Base-by-base conservation (phyloP, 2,329 filamentous ascomycete species). In the Ascochyta koolunga region DNA sequence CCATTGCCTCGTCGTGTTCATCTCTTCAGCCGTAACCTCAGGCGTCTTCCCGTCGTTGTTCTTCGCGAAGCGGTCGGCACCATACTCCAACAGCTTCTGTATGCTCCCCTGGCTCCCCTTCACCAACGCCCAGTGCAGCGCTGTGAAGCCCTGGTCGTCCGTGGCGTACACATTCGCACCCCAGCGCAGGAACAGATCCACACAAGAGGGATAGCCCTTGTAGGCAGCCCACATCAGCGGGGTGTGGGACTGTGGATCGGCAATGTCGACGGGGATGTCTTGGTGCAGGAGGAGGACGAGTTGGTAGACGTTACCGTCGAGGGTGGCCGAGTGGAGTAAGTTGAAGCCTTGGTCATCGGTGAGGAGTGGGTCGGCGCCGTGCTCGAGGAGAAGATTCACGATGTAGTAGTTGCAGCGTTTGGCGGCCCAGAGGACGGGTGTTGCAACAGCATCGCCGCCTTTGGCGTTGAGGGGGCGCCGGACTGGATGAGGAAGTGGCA, bases 221-320 rank as follows among this genome's bases (percentile, higher is more conserved):
- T 99, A 99, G 15, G 93, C 93, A 16, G 95, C 91, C 95, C 95
- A 99, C 95, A 99, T 99, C 57, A 99, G 82, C 56, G 89, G 89
- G 1, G 95, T 98, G 76, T 99, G 96, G 5, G 93, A 91, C 71
- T 92, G 93, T 44, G 86, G 86, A 76, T 99, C 95, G 47, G 89
- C 83, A 5, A 95, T 89, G 72, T 99, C 95, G 58, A 99, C 91
- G 15, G 92, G 91, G 56, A 99, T 95, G 70, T 95, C 92, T 71
- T 97, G 93, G 77, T 99, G 95, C 21, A 99, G 83, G 7, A 99
- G 85, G 1, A 99, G 84, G 43, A 93, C 87, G 24, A 99, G 83
- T 54, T 98, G 84, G 62, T 96, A 89, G 18, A 96, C 89, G 73
- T 97, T 98, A 63, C 95, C 95, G 74, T 98, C 96, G 71, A 99